Conservation (phyloP, 1,139 yeast genomes). For the Diutina mesorugosa region DNA sequence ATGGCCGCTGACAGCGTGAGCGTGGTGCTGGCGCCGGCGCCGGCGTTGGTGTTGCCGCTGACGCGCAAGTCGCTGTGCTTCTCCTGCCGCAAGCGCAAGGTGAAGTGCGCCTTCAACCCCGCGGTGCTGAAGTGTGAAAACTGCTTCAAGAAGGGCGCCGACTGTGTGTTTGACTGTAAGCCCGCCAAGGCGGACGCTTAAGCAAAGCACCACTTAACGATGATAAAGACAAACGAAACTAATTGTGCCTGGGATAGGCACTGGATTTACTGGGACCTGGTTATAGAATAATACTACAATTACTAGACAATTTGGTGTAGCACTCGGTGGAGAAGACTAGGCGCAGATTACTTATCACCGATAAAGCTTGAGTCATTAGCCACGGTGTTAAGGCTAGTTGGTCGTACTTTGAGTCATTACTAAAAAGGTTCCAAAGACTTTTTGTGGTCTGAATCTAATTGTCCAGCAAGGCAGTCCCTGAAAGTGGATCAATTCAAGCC, state of each 20-base stretch:
- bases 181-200: neutral
- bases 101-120: conserved; percentile 7
- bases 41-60: neutral
- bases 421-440: too few species aligned
- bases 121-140: conserved; percentile 6
- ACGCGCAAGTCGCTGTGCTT: conserved; percentile 8
- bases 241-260: neutral
- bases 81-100: conserved; percentile 11
- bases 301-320: too few species aligned
- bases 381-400: too few species aligned
- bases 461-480: too few species aligned
- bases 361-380: too few species aligned
- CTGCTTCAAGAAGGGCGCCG: conserved; percentile 7
- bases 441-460: too few species aligned
- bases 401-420: too few species aligned
- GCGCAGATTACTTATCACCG: too few species aligned
- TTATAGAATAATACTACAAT: neutral
- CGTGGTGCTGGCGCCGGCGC: neutral
- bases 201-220: neutral
- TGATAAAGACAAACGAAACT: too few species aligned
- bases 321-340: too few species aligned
- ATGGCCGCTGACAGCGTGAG: conserved; percentile 2
- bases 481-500: too few species aligned
- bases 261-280: neutral
- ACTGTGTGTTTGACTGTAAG: conserved; percentile 6